Evolutionary conservation across 2,329 filamentous ascomycete genomes (phyloP), one percentile per base, ranked within the genome.

Genomic region (Xylogone sp.): DNA sequence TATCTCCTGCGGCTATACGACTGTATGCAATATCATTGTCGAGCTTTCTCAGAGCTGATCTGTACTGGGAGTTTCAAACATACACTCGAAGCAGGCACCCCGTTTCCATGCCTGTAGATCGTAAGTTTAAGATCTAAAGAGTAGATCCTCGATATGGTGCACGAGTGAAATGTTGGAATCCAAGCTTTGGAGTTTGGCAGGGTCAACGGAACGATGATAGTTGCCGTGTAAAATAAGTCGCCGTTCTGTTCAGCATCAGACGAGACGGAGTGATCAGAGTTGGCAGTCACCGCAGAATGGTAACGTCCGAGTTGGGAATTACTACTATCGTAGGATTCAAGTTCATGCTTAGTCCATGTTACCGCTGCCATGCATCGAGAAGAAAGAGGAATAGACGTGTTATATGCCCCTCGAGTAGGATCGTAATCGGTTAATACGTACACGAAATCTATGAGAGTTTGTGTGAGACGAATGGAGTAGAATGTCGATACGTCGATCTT

Each of bases 121-220:
- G 77, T 74, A 19, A 89, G 67, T 12, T 73, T 71, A 51, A 89
- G 68, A 49, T 82, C 78, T 13, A 90, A 74, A 3, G 72, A 67
- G 65, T 90, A 89, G 18, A 75, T 69, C 48, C 86, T 76, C n/a
- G 81, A 82, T 43, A 83, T 70, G 49, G 88, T 75, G 65, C 86
- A 90, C 34, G 79, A 77, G 70, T 88, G 82, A 69, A 89, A 90
- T 2, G 84, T 85, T 1, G 86, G 86, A 19, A 86, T 69, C 64
- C 86, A 86, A 21, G 76, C 70, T 59, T 84, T 86, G 55, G 71
- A 71, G n/a, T 63, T 61, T 1, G 86, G 84, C 0, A 87, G 73
- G 1, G 76, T 76, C 60, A 88, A 70, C 0, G 86, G 86, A 2
- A 88, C 78, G 2, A 86, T 63, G 31, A 89, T 70, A n/a, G 73